These are phyloP conservation scores for Cercospora sp. DNA, from an alignment of 2,329 filamentous ascomycete species.

Conservation along the genomic window DNA sequence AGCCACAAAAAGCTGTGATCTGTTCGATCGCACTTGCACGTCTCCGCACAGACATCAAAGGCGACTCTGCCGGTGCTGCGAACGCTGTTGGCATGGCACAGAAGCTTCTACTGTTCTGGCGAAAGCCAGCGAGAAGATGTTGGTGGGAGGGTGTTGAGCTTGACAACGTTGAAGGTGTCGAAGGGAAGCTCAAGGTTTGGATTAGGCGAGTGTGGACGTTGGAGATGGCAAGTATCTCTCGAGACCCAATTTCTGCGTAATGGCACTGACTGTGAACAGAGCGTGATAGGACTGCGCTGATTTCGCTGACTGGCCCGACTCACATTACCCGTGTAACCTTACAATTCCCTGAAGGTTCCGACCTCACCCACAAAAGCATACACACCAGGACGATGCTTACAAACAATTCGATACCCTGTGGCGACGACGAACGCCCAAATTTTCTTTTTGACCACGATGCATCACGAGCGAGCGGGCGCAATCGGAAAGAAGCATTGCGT, in stretches of 20 bases:
- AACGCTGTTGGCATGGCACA: constrained; percentile 95
- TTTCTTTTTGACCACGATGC: constrained; percentile 6
- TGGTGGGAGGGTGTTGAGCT: constrained; percentile 99
- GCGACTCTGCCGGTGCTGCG: constrained; percentile 71
- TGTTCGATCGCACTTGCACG: constrained; percentile 93
- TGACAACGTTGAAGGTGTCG: constrained; percentile 81
- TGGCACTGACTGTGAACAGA: constrained; percentile 24
- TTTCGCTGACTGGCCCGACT: not conserved
- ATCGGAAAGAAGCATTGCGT: constrained; percentile 12
- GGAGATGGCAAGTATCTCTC: constrained; percentile 69
- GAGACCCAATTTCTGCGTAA: not conserved
- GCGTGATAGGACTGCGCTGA: constrained; percentile 37
- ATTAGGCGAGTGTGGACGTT: constrained; percentile 97
- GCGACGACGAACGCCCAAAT: not conserved
- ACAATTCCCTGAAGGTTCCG: not conserved
- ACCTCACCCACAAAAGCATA: not conserved
- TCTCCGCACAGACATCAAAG: constrained; percentile 72
- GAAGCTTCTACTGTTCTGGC: constrained; percentile 95
- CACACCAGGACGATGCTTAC: constrained; percentile 1
- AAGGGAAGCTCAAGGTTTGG: constrained; percentile 95
- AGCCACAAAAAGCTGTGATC: constrained; percentile 97
- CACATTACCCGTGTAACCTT: not conserved
- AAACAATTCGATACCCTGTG: constrained; percentile 8
- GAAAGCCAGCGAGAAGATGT: constrained; percentile 91
- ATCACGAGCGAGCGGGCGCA: constrained; percentile 16